Evolutionary conservation across 768 basidiomycete species (phyloP).

Genomic region (Russula earlei): DNA sequence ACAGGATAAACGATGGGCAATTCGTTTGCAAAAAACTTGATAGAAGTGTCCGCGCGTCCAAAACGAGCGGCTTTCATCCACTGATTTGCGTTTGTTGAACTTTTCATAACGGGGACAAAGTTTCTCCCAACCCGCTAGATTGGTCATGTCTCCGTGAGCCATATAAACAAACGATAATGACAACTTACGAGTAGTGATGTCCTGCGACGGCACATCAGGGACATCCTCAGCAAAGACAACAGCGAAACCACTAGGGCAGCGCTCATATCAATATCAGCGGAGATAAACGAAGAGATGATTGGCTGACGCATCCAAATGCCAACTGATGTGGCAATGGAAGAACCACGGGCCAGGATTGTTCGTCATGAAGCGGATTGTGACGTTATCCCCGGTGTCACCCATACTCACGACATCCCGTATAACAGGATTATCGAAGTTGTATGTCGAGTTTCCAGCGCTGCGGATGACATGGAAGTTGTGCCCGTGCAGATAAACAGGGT

Average conservation of each 20-base stretch:
- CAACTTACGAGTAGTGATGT: background rate
- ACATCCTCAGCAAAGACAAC: constrained; percentile 14
- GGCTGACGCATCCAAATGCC: constrained; percentile 14
- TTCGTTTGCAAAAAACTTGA: no score
- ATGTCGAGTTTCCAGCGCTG: constrained; percentile 14
- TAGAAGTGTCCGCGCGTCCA: no score
- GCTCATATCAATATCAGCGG: background rate
- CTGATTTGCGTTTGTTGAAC: background rate
- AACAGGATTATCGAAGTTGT: constrained; percentile 18
- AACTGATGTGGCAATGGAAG: constrained; percentile 7
- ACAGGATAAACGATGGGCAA: no score
- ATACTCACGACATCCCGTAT: constrained; percentile 19
- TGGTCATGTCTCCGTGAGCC: background rate
- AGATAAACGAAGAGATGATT: no score
- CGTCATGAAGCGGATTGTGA: constrained; percentile 23
- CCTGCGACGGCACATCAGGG: background rate
- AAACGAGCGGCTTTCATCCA: no score
- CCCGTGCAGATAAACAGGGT: constrained; percentile 14
- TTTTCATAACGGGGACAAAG: background rate
- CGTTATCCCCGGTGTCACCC: background rate
- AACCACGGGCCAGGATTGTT: constrained; percentile 21
- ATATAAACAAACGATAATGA: background rate
- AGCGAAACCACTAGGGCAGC: constrained; percentile 3
- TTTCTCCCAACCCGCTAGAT: background rate
- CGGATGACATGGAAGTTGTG: constrained; percentile 20